Base-by-base conservation (phyloP, 1,139 yeast genomes). In the Hansenula anomala region DNA sequence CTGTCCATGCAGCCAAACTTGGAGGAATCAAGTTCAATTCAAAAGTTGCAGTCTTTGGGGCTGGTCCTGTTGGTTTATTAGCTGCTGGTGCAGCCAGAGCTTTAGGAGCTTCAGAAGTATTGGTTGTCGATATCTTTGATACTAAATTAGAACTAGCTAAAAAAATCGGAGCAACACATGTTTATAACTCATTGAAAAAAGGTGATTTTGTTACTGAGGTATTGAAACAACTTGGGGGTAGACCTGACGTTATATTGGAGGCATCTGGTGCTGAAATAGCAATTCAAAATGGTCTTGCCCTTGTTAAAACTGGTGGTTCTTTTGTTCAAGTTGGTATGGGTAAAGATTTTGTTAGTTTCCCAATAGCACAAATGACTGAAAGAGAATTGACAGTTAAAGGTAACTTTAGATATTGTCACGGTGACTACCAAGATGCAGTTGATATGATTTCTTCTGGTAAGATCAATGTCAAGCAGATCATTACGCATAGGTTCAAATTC, bases 21-120 rank as follows among this genome's bases (percentile, higher is more conserved):
- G 86, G 84, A n/a, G 71, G 71, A 25, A 67, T 85, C 40, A 70
- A 65, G 33, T 78, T 84, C 48, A 95, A 94, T 45, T 94, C 86
- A 46, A 69, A 74, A 12, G 86, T 82, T 20, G 80, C 80, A 30
- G 84, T 89, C 5, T 83, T 85, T 51, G 97, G 97, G 37, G 96
- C 96, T 24, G 97, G 97, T 12, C 96, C 97, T 10, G 92, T 89
- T 45, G 97, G 97, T 28, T 64, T 89, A 36, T 68, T 89, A 45
- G 71, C 82, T 37, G 95, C 95, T 27, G 76, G 84, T 30, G 82
- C 81, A 26, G 95, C 94, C 17, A 73, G 73, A 41, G 85, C 90
- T 13, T 85, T 83, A 49, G 97, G 97, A 28, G 95, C 96, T 7
- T 67, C 80, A 2, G 51, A 55, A 14, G 58, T 61, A 5, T 45